Percentiles rank a stretch among this genome's conserved stretches.
phyloP scores from a whole-genome alignment of 1,284 basidiomycete genomes.

The Leccinum pachyderme region DNA sequence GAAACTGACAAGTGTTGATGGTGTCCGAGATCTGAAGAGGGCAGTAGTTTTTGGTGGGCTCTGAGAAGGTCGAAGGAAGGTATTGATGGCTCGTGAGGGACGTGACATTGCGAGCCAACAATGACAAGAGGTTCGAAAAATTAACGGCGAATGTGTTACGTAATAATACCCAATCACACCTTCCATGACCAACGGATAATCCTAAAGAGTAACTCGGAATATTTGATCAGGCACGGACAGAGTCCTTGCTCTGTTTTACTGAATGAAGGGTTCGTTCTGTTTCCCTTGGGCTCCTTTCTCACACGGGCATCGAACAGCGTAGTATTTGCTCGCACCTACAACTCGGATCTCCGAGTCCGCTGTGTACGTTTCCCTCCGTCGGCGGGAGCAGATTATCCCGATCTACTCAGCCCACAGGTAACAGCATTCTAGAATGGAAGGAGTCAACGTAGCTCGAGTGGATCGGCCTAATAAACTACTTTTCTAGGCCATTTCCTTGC shows the following conservation, averaged over 20 bases:
- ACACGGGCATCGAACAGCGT: background rate
- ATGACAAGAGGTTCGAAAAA: too few relatives aligned
- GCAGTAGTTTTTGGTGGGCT: background rate
- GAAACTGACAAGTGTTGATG: conserved; percentile 3
- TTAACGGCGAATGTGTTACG: too few relatives aligned
- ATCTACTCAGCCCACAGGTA: conserved; percentile 10
- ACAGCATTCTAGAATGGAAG: conserved; percentile 26
- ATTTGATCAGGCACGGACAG: too few relatives aligned
- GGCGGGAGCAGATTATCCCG: conserved; percentile 1
- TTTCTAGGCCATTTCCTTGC: conserved; percentile 12
- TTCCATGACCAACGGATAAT: too few relatives aligned
- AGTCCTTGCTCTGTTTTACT: too few relatives aligned
- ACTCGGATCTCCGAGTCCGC: conserved; percentile 6
- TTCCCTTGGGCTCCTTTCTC: background rate
- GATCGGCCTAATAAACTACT: conserved; percentile 4
- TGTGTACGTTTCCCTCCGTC: conserved; percentile 6
- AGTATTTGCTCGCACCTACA: background rate
- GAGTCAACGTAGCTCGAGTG: background rate
- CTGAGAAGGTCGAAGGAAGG: conserved; percentile 10
- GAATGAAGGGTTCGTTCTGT: too few relatives aligned
- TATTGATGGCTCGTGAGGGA: conserved; percentile 15
- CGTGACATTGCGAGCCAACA: conserved; percentile 18
- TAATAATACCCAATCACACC: too few relatives aligned
- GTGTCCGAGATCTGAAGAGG: conserved; percentile 15
- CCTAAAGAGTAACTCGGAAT: too few relatives aligned